Evolutionary conservation across 495 filamentous ascomycete genomes (phyloP).

Genomic region (Lepraria neglecta): DNA sequence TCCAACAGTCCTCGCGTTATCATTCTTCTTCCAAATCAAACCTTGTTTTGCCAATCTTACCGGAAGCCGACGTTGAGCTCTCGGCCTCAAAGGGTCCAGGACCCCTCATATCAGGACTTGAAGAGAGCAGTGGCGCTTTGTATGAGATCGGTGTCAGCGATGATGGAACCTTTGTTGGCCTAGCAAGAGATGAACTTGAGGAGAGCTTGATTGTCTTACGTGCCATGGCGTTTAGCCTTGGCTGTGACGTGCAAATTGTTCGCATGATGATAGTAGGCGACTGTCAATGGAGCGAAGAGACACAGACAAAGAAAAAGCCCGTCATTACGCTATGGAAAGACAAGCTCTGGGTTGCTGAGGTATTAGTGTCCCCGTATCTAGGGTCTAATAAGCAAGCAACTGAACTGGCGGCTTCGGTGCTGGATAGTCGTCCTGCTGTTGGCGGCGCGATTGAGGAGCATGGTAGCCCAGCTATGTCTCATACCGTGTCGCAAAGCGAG

Average conservation of each 20-base stretch:
- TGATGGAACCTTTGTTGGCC: constrained; percentile 83
- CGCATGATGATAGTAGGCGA: constrained; percentile 80
- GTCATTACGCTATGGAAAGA: constrained; percentile 37
- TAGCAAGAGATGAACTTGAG: constrained; percentile 85
- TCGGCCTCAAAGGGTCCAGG: constrained; percentile 49
- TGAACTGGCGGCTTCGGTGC: not conserved
- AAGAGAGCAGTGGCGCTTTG: constrained; percentile 85
- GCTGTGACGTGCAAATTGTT: constrained; percentile 78
- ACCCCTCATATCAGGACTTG: constrained; percentile 69
- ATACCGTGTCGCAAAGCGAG: constrained; percentile 45
- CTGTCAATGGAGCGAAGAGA: constrained; percentile 65
- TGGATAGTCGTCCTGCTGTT: not conserved
- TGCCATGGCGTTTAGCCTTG: constrained; percentile 85
- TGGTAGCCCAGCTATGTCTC: constrained; percentile 15
- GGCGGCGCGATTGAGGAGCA: not conserved
- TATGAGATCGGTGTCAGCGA: constrained; percentile 97
- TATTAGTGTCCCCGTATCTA: constrained; percentile 61
- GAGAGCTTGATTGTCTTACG: constrained; percentile 79
- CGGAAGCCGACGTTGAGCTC: constrained; percentile 52
- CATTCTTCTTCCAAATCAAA: constrained; percentile 67
- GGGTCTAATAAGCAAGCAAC: constrained; percentile 36
- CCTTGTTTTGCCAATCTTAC: constrained; percentile 66
- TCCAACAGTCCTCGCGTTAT: constrained; percentile 91
- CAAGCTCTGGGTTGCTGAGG: constrained; percentile 84
- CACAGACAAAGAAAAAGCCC: constrained; percentile 26